Evolutionary conservation across 768 basidiomycete genomes (phyloP).

Genomic region (Suillus plorans): DNA sequence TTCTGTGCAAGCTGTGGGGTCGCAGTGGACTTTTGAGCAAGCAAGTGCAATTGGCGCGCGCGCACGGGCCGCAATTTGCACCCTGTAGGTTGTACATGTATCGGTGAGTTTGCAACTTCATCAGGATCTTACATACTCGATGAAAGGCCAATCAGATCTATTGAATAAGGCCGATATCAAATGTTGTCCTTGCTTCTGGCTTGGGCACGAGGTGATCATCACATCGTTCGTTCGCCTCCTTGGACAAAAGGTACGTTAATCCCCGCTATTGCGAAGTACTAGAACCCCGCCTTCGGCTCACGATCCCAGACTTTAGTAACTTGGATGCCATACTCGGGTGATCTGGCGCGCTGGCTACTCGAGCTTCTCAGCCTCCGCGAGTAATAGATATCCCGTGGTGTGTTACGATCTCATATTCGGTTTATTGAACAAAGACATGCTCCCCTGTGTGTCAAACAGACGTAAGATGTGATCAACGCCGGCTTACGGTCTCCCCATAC

Average conservation of each 20-base stretch:
- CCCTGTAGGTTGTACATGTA: not conserved
- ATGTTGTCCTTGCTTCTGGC: not conserved
- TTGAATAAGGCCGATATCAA: not conserved
- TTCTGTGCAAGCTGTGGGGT: no score
- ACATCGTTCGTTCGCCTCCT: not conserved
- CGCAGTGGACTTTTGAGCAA: not conserved
- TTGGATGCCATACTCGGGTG: not conserved
- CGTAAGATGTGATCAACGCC: not conserved
- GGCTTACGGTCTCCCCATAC: not conserved
- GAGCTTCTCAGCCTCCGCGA: not conserved
- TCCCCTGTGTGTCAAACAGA: not conserved
- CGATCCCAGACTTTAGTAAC: not conserved
- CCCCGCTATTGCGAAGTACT: not conserved
- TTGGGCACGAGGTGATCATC: not conserved
- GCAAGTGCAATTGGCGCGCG: not conserved
- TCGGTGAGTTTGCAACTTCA: not conserved
- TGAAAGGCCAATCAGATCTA: not conserved
- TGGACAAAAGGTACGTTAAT: not conserved
- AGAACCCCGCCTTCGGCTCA: not conserved
- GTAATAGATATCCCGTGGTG: not conserved
- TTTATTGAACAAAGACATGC: not conserved
- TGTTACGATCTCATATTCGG: not conserved
- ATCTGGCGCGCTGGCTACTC: not conserved
- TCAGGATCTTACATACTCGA: not conserved
- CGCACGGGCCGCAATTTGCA: not conserved